Percentiles rank a stretch among this genome's conserved stretches.
phyloP scores from a whole-genome alignment of 2,329 filamentous ascomycete species.

The Clonostachys chloroleuca region DNA sequence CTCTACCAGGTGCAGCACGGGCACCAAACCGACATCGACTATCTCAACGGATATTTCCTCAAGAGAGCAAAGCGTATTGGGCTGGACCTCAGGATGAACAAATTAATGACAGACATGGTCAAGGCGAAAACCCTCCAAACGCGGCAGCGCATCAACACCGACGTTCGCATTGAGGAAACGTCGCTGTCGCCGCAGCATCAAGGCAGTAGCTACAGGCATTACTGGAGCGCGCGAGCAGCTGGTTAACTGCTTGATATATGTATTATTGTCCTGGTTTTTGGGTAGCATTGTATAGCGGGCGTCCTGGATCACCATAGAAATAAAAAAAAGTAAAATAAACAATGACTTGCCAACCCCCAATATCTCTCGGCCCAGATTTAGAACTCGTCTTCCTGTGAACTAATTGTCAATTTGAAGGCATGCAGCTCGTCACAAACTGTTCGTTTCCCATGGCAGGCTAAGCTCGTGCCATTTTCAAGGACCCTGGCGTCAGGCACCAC shows the following conservation, averaged over 20 bases:
- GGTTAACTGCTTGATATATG: neutral
- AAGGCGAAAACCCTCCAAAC: constrained; percentile 54
- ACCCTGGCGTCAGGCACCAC: no score
- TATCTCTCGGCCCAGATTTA: no score
- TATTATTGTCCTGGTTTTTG: neutral
- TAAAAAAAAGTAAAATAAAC: no score
- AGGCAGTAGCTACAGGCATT: no score
- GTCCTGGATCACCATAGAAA: no score
- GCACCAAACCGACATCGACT: constrained; percentile 70
- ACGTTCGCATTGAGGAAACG: constrained; percentile 1
- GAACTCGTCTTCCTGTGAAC: no score
- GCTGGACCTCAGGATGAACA: constrained; percentile 68
- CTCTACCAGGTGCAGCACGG: constrained; percentile 59
- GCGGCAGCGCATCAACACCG: constrained; percentile 1
- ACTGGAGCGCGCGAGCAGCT: no score
- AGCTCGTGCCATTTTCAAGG: no score
- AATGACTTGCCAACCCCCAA: no score
- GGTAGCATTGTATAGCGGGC: neutral
- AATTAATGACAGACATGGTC: constrained; percentile 68
- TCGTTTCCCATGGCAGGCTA: no score
- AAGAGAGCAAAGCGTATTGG: constrained; percentile 67
- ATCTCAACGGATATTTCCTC: constrained; percentile 85
- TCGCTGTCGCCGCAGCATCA: neutral
- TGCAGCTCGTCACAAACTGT: no score
- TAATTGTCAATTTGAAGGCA: no score